Evolutionary conservation across 2,329 filamentous ascomycete genomes (phyloP).

Genomic region (Epichloe uncinata): DNA sequence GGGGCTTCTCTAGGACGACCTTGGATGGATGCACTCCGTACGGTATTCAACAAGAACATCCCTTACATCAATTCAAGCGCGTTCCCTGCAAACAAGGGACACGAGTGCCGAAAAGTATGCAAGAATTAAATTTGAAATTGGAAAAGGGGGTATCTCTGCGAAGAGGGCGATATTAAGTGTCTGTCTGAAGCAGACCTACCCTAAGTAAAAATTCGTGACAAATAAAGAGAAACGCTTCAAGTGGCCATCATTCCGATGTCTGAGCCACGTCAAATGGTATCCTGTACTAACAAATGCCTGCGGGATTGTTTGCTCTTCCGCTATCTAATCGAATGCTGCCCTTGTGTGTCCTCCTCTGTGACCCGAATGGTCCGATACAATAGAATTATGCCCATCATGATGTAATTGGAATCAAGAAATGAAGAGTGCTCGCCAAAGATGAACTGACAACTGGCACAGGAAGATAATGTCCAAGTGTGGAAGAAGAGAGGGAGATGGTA

Average conservation of each 20-base stretch:
- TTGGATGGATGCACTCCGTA: too few relatives aligned
- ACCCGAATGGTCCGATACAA: not conserved
- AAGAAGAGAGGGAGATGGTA: not conserved
- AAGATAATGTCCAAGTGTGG: not conserved
- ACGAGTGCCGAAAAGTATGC: not conserved
- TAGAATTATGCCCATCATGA: slow-evolving; percentile 1
- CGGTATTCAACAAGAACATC: too few relatives aligned
- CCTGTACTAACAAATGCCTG: not conserved
- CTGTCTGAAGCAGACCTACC: slow-evolving; percentile 3
- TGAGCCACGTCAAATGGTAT: slow-evolving; percentile 7
- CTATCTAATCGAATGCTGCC: not conserved
- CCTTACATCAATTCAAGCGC: too few relatives aligned
- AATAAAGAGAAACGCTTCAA: not conserved
- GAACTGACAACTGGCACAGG: too few relatives aligned
- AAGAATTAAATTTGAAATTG: not conserved
- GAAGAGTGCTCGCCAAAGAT: not conserved
- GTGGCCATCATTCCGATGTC: not conserved
- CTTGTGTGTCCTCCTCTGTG: not conserved
- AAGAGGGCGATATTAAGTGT: slow-evolving; percentile 1
- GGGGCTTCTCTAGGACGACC: too few relatives aligned
- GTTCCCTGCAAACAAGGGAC: not conserved
- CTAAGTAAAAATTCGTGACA: not conserved
- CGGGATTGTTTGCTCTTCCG: not conserved
- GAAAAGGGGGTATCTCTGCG: slow-evolving; percentile 1
- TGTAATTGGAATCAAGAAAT: not conserved